Percentiles rank a stretch among this genome's conserved stretches.
These are phyloP conservation scores for Penicillium griseofulvum DNA, from an alignment of 2,329 filamentous ascomycete genomes.

Conservation along the genomic window DNA sequence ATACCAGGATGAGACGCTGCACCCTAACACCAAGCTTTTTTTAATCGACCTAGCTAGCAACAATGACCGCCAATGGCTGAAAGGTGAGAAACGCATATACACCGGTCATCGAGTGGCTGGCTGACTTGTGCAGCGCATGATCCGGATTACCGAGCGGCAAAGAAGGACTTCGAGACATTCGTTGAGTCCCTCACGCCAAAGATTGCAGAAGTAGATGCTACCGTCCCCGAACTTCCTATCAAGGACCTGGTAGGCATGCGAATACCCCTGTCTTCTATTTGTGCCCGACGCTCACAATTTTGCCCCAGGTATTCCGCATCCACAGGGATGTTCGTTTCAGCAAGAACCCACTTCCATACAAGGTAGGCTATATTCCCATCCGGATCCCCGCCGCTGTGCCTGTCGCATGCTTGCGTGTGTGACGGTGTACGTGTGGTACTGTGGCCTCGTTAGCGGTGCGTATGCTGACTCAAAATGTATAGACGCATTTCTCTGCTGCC, in stretches of 20 bases:
- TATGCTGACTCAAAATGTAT: conserved; percentile 24
- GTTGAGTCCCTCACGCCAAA: conserved; percentile 69
- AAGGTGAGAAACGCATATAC: conserved; percentile 46
- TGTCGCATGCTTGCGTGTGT: not conserved
- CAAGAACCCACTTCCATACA: conserved; percentile 83
- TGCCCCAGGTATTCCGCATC: conserved; percentile 69
- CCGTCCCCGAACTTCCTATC: conserved; percentile 78
- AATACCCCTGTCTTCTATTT: not conserved
- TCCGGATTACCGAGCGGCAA: conserved; percentile 70
- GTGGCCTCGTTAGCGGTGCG: conserved; percentile 11
- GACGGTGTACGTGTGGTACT: conserved; percentile 12
- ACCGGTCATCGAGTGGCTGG: conserved; percentile 9
- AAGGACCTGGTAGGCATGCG: conserved; percentile 66
- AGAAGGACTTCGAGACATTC: conserved; percentile 79
- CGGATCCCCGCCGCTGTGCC: not conserved
- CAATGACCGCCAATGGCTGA: conserved; percentile 64
- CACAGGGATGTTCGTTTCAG: conserved; percentile 83
- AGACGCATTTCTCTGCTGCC: conserved; percentile 79
- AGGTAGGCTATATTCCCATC: conserved; percentile 53
- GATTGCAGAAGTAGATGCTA: conserved; percentile 70
- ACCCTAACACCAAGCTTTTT: conserved; percentile 64
- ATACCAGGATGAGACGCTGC: conserved; percentile 58
- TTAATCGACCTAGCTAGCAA: conserved; percentile 58
- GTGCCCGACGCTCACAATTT: conserved; percentile 9
- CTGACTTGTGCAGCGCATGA: conserved; percentile 62